Base-by-base conservation (phyloP, 1,139 yeast genomes). In the Wickerhamomyces sp. region DNA sequence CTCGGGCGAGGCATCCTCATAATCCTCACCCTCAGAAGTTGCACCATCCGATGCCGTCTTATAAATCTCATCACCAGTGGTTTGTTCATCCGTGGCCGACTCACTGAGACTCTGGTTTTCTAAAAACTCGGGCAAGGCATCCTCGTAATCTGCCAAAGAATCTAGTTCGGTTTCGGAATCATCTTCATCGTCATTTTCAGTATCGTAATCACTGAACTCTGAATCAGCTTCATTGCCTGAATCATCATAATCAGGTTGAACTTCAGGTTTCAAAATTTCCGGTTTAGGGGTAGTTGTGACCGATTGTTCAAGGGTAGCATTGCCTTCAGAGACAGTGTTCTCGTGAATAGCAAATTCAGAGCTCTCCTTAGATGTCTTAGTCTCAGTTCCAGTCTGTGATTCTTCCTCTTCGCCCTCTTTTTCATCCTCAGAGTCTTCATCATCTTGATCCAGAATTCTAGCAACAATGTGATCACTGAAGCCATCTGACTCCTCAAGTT, bases 151-250 rank as follows among this genome's bases (percentile, higher is more conserved):
- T n/a, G n/a, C n/a, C n/a, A n/a, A n/a, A n/a, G n/a, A n/a, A n/a
- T n/a, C n/a, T n/a, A n/a, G n/a, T n/a, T n/a, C n/a, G n/a, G n/a
- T n/a, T n/a, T n/a, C n/a, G n/a, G n/a, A n/a, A n/a, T n/a, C n/a
- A n/a, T n/a, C n/a, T n/a, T n/a, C n/a, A n/a, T n/a, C 25, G 9
- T 19, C 21, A 19, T 4, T 14, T 14, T 13, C 26, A 23, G 11
- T 13, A 9, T 28, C 30, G 7, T 17, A 20, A 21, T 28, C 30
- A 28, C 26, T 14, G 6, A 17, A 24, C 15, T 24, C 26, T 8
- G 26, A 24, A 24, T 24, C 26, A 14, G 26, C 26, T 8, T 24
- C 26, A 24, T 24, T 15, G 10, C 26, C 26, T n/a, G 26, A 24
- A 24, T 24, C 26, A 6, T 24, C 26, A 6, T 14, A 8, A 15